Evolutionary conservation across 176 grass and related monocot species (phyloP).

Genomic region (Thalia dealbata): DNA sequence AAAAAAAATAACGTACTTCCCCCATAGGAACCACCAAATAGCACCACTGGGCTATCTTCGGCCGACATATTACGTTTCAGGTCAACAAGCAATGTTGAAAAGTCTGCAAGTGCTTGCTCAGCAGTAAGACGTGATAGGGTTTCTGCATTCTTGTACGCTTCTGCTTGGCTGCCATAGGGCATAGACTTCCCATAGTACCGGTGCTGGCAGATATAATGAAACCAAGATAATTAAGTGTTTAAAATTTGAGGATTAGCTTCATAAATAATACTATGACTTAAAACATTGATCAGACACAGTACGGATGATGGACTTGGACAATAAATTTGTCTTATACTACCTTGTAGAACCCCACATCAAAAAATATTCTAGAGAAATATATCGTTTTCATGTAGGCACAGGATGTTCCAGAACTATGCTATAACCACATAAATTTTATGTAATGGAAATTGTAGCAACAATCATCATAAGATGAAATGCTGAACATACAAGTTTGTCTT

Average conservation of each 20-base stretch:
- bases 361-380: neutral
- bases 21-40: constrained; percentile 88
- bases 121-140: constrained; percentile 74
- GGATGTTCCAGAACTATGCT: too few species aligned
- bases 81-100: constrained; percentile 54
- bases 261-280: neutral
- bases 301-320: neutral
- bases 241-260: neutral
- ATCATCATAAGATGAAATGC: too few species aligned
- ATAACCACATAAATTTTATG: too few species aligned
- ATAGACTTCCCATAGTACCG: constrained; percentile 96
- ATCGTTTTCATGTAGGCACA: neutral
- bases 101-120: constrained; percentile 86
- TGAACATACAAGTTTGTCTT: too few species aligned
- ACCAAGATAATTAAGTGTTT: neutral
- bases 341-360: neutral
- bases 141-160: constrained; percentile 55
- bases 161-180: constrained; percentile 75
- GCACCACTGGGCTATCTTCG: constrained; percentile 69
- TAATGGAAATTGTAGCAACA: too few species aligned
- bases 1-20: constrained; percentile 48
- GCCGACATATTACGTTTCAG: constrained; percentile 72
- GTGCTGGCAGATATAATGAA: constrained; percentile 35
- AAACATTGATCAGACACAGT: neutral
- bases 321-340: neutral